Evolutionary conservation across 2,329 filamentous ascomycete genomes (phyloP).

Genomic region (Fusarium sp.): DNA sequence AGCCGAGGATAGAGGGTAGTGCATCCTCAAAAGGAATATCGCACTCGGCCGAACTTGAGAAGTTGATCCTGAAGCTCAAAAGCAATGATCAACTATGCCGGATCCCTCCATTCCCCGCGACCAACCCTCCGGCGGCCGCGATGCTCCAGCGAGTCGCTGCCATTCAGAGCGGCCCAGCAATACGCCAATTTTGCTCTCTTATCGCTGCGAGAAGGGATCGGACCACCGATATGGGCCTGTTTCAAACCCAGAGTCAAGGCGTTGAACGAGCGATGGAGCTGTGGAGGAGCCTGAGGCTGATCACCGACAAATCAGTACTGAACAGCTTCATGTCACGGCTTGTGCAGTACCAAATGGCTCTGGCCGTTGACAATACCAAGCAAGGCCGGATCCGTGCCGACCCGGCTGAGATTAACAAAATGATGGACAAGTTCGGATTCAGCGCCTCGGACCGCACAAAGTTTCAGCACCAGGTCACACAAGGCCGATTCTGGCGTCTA

Average conservation of each 20-base stretch:
- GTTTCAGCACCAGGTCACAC: neutral
- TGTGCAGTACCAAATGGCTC: neutral
- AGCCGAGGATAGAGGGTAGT: neutral
- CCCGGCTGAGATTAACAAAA: neutral
- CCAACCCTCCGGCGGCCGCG: neutral
- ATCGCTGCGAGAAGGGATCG: neutral
- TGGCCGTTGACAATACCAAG: neutral
- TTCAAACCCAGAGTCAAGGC: neutral
- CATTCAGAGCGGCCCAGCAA: neutral
- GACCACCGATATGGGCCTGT: neutral
- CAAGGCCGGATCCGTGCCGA: neutral
- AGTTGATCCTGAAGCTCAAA: neutral
- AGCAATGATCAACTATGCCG: neutral
- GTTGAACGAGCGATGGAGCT: neutral
- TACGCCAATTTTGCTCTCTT: neutral
- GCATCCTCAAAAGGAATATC: neutral
- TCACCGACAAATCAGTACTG: neutral
- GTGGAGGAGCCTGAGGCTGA: neutral
- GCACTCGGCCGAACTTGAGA: neutral
- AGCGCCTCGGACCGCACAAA: neutral
- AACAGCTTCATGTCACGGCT: neutral
- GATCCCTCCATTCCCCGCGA: neutral
- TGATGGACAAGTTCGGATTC: conserved; percentile 4
- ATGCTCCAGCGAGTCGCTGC: neutral
- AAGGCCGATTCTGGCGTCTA: neutral